Evolutionary conservation across 352 stramenopile genomes (phyloP).

Genomic region (Phytopythium sindhum): DNA sequence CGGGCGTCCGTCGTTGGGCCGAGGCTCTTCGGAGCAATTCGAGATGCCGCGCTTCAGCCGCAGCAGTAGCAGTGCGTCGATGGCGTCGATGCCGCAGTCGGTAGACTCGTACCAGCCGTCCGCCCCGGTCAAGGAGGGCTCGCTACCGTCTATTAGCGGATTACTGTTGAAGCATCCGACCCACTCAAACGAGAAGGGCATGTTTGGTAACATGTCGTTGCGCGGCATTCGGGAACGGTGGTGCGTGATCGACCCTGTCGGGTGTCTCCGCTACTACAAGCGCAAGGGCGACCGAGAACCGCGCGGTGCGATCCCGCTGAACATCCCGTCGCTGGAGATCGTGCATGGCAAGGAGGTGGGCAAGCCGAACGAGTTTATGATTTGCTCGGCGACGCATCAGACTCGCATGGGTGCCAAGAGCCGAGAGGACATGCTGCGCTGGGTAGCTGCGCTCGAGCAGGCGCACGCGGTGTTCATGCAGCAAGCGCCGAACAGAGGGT

Average conservation of each 20-base stretch:
- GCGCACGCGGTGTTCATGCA: slow-evolving; percentile 55
- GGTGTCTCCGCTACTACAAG: slow-evolving; percentile 78
- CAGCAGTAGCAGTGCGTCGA: slow-evolving; percentile 59
- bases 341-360: slow-evolving; percentile 61
- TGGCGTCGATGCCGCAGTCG: slow-evolving; percentile 42
- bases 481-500: slow-evolving; percentile 16
- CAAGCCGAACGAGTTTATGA: slow-evolving; percentile 75
- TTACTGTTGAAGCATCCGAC: slow-evolving; percentile 73
- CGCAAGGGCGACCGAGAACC: slow-evolving; percentile 71
- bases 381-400: slow-evolving; percentile 72
- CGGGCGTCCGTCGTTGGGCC: slow-evolving; percentile 6
- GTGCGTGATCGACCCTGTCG: slow-evolving; percentile 64
- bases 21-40: slow-evolving; percentile 22
- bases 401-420: slow-evolving; percentile 73
- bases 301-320: slow-evolving; percentile 62
- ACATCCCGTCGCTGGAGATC: slow-evolving; percentile 66
- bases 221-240: slow-evolving; percentile 70
- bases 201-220: slow-evolving; percentile 79
- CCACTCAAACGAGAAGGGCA: slow-evolving; percentile 71
- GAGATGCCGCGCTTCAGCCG: slow-evolving; percentile 25
- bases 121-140: slow-evolving; percentile 13
- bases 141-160: slow-evolving; percentile 44
- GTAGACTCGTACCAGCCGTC: slow-evolving; percentile 42
- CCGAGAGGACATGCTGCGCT: slow-evolving; percentile 64
- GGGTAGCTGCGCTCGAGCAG: slow-evolving; percentile 56